Conservation (phyloP, 2,329 filamentous ascomycete genomes). For the Byssoonygena ceratinophila region DNA sequence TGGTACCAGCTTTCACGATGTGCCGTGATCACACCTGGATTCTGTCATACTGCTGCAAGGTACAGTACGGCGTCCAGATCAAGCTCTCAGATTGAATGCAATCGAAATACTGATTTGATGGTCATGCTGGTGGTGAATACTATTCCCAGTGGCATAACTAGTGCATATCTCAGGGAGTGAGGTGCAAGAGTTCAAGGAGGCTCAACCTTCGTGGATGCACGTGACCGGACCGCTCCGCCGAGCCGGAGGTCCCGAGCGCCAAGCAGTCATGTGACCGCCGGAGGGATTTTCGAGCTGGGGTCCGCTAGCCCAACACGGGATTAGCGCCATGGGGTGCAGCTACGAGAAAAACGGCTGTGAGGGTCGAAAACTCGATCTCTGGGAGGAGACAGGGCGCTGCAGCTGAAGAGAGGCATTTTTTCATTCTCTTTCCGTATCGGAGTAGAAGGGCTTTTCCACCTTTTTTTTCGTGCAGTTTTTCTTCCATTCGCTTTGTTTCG, state of each 20-base stretch:
- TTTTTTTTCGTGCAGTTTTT: not conserved
- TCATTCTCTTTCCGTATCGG: conserved; percentile 2
- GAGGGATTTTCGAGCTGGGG: not conserved
- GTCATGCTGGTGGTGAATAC: no score
- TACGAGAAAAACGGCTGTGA: not conserved
- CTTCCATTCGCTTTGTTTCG: not conserved
- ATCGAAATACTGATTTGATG: no score
- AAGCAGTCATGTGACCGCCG: not conserved
- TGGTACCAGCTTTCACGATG: no score
- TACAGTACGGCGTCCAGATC: no score
- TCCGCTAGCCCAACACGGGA: not conserved
- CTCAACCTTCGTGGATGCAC: not conserved
- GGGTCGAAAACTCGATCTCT: not conserved
- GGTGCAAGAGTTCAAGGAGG: no score
- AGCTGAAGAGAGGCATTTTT: not conserved
- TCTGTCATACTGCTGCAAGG: no score
- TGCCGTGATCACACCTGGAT: no score
- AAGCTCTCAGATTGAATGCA: no score
- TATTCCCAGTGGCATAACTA: no score
- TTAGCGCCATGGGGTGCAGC: not conserved
- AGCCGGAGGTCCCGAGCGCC: not conserved
- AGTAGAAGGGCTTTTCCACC: not conserved
- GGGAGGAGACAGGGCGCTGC: not conserved
- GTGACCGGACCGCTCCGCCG: not conserved
- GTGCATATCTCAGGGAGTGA: no score